Percentiles rank a stretch among this genome's conserved stretches.
Conservation (phyloP, 352 stramenopile genomes). For the Thalassiosira livingstoniorum region DNA sequence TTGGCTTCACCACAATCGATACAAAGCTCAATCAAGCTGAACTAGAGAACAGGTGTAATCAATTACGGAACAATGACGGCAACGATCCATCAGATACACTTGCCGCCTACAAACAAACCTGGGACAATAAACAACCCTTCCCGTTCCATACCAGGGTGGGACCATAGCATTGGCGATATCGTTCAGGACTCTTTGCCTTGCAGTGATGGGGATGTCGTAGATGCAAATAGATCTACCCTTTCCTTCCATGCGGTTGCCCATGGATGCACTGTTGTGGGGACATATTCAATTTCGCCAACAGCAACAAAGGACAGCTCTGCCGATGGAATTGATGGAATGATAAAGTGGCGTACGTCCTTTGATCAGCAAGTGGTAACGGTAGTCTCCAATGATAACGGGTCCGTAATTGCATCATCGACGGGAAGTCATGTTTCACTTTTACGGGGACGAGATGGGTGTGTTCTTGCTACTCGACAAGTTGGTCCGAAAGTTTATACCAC, state of each 20-base stretch:
- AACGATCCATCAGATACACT: slow-evolving; percentile 26
- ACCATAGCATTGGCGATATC: slow-evolving; percentile 25
- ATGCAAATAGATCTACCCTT: neutral
- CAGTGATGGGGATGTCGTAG: slow-evolving; percentile 9
- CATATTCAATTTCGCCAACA: neutral
- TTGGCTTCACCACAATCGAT: neutral
- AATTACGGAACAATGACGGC: slow-evolving; percentile 34
- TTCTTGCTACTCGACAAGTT: slow-evolving; percentile 74
- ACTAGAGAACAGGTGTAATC: no score
- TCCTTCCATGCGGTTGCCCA: slow-evolving; percentile 46
- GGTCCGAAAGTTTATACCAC: no score
- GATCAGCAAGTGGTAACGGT: slow-evolving; percentile 56
- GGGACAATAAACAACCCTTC: neutral
- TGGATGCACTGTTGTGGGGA: slow-evolving; percentile 39
- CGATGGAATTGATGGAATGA: slow-evolving; percentile 17
- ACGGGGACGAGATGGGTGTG: slow-evolving; percentile 65
- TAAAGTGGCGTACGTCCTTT: slow-evolving; percentile 58
- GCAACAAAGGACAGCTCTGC: neutral
- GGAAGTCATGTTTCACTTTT: slow-evolving; percentile 69
- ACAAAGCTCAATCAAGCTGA: no score
- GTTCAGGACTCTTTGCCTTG: neutral
- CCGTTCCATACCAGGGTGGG: neutral
- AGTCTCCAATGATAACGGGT: slow-evolving; percentile 64
- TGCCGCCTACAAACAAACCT: slow-evolving; percentile 8
- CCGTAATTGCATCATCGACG: slow-evolving; percentile 68